Conservation (phyloP, 768 basidiomycete species). For the Boletus eberwhitei region DNA sequence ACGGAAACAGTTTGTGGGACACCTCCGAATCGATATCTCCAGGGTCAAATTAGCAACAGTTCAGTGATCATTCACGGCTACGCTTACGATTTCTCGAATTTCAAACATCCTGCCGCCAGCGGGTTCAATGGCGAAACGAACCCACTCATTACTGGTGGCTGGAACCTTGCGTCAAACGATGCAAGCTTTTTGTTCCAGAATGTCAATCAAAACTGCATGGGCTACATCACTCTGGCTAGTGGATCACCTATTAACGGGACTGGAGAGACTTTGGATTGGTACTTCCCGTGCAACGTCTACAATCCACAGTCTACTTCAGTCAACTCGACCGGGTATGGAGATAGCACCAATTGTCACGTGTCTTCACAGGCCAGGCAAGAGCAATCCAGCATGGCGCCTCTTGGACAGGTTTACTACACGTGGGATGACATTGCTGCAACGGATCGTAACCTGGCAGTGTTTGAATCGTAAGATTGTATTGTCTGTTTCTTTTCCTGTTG, state of each 20-base stretch:
- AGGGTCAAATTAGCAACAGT: slow-evolving; percentile 68
- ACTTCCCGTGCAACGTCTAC: slow-evolving; percentile 95
- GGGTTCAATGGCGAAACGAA: slow-evolving; percentile 78
- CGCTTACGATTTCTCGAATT: slow-evolving; percentile 87
- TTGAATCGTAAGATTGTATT: slow-evolving; percentile 69
- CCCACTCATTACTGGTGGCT: slow-evolving; percentile 75
- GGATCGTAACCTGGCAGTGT: slow-evolving; percentile 84
- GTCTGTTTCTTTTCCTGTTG: background rate
- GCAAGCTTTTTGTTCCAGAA: slow-evolving; percentile 95
- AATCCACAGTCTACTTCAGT: slow-evolving; percentile 62
- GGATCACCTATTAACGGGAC: slow-evolving; percentile 69
- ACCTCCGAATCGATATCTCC: slow-evolving; percentile 78
- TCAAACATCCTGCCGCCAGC: slow-evolving; percentile 72
- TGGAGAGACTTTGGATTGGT: slow-evolving; percentile 76
- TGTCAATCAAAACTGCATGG: slow-evolving; percentile 78
- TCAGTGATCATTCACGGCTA: slow-evolving; percentile 94
- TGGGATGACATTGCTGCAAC: slow-evolving; percentile 80
- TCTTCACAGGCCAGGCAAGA: slow-evolving; percentile 47
- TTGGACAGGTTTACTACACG: slow-evolving; percentile 90
- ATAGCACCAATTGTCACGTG: slow-evolving; percentile 70
- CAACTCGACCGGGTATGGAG: slow-evolving; percentile 70
- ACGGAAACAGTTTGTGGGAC: slow-evolving; percentile 90
- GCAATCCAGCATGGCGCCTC: slow-evolving; percentile 48
- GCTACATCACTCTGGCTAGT: slow-evolving; percentile 66
- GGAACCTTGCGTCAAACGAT: slow-evolving; percentile 82